phyloP scores from a whole-genome alignment of 2,329 filamentous ascomycete genomes.

The Elsinoe fawcettii region DNA sequence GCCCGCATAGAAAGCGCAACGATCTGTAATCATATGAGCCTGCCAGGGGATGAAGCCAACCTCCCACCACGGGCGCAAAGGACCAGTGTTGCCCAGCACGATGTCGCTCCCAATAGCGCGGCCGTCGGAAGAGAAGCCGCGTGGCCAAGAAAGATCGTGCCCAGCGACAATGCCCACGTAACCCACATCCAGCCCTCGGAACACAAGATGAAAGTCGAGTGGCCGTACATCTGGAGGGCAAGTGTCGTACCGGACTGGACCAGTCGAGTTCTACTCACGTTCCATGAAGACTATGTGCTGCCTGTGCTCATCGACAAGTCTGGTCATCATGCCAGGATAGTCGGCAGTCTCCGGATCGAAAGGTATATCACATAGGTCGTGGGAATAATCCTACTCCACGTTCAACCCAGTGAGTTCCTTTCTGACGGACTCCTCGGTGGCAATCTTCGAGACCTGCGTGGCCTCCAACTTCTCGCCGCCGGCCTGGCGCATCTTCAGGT shows the following conservation, averaged over 20 bases:
- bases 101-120: too few relatives aligned
- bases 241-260: background rate
- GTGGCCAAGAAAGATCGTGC: background rate
- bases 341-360: background rate
- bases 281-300: background rate
- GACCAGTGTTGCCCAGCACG: too few relatives aligned
- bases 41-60: background rate
- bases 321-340: background rate
- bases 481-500: conserved; percentile 92
- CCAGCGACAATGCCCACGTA: background rate
- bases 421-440: conserved; percentile 73
- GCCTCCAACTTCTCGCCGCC: conserved; percentile 95
- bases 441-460: conserved; percentile 97
- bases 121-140: too few relatives aligned
- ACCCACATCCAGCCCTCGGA: background rate
- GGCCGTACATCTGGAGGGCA: background rate
- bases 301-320: background rate
- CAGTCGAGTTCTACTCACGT: background rate
- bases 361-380: background rate
- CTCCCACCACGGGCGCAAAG: background rate
- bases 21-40: background rate
- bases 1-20: too few relatives aligned
- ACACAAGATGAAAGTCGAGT: background rate
- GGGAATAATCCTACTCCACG: background rate
- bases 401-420: conserved; percentile 56